Percentiles rank a stretch among this genome's conserved stretches.
phyloP scores from a whole-genome alignment of 2,329 filamentous ascomycete genomes.

The Paramyrothecium roridum region DNA sequence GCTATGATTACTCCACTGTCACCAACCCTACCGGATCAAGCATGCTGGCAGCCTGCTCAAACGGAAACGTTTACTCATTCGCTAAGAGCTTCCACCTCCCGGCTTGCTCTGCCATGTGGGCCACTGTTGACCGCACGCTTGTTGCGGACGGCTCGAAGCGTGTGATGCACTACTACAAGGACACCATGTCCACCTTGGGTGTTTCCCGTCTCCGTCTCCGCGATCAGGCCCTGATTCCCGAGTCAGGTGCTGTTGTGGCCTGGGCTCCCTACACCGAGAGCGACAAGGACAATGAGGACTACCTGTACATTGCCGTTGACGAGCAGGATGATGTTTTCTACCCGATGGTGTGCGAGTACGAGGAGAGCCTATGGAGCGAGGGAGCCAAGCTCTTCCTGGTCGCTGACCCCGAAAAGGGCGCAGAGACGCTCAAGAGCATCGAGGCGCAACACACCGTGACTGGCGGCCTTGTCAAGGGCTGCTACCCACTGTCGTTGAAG shows the following conservation, averaged over 20 bases:
- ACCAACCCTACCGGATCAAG: constrained; percentile 11
- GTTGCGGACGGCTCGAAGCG: constrained; percentile 16
- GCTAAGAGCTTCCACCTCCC: constrained; percentile 9
- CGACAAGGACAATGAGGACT: constrained; percentile 6
- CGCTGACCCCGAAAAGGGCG: neutral
- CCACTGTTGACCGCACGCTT: constrained; percentile 11
- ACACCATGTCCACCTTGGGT: constrained; percentile 26
- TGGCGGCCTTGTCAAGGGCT: neutral
- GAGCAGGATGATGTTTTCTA: constrained; percentile 18
- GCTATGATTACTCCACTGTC: constrained; percentile 15
- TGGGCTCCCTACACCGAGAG: constrained; percentile 8
- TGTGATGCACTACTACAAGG: constrained; percentile 29
- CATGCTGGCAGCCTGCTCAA: constrained; percentile 25
- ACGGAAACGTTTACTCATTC: constrained; percentile 29
- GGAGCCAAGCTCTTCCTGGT: constrained; percentile 23
- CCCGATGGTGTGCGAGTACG: constrained; percentile 25
- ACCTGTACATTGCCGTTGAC: constrained; percentile 16
- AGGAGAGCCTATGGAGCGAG: constrained; percentile 1
- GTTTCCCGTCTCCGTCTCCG: constrained; percentile 24
- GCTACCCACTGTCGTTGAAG: neutral
- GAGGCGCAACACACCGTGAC: neutral
- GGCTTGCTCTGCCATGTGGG: constrained; percentile 19
- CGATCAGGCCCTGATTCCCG: constrained; percentile 11
- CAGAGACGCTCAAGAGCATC: neutral
- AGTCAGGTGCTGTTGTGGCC: constrained; percentile 11